Evolutionary conservation across 371 early-diverging fungal species (phyloP).

Genomic region (Thermomucor indicae-seudaticae): DNA sequence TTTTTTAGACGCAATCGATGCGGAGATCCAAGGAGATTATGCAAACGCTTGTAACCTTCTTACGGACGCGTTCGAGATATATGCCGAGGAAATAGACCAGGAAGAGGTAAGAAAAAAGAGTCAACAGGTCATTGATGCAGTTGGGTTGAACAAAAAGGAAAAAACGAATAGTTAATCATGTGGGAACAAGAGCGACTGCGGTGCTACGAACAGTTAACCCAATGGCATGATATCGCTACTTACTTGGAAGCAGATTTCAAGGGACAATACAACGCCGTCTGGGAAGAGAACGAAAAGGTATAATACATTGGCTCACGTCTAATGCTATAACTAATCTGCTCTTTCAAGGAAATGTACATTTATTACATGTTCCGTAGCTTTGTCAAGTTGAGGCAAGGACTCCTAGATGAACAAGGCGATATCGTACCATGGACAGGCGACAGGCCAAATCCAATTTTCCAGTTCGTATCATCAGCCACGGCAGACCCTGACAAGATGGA

Average conservation of each 20-base stretch:
- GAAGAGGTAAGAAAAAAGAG: constrained; percentile 43
- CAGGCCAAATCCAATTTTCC: constrained; percentile 49
- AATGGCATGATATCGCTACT: constrained; percentile 58
- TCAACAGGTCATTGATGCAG: no score
- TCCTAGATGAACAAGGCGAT: constrained; percentile 28
- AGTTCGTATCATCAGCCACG: constrained; percentile 47
- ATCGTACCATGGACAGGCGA: constrained; percentile 39
- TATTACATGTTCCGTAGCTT: constrained; percentile 54
- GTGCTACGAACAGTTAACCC: constrained; percentile 58
- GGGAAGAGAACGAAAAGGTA: constrained; percentile 49
- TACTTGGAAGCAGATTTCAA: constrained; percentile 41
- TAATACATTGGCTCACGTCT: background rate
- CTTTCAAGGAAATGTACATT: constrained; percentile 39
- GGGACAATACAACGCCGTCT: constrained; percentile 33
- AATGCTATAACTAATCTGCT: background rate
- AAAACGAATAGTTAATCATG: background rate
- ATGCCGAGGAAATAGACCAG: constrained; percentile 30
- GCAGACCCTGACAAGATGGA: constrained; percentile 29
- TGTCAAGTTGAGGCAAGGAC: constrained; percentile 45
- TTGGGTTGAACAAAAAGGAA: background rate
- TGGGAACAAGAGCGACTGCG: constrained; percentile 58
- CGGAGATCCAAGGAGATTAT: constrained; percentile 57
- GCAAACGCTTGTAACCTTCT: constrained; percentile 50
- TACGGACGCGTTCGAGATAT: constrained; percentile 31
- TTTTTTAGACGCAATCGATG: constrained; percentile 47